These are phyloP conservation scores for Platanthera zijinensis DNA, from an alignment of 106 monocot species.

Conservation along the genomic window DNA sequence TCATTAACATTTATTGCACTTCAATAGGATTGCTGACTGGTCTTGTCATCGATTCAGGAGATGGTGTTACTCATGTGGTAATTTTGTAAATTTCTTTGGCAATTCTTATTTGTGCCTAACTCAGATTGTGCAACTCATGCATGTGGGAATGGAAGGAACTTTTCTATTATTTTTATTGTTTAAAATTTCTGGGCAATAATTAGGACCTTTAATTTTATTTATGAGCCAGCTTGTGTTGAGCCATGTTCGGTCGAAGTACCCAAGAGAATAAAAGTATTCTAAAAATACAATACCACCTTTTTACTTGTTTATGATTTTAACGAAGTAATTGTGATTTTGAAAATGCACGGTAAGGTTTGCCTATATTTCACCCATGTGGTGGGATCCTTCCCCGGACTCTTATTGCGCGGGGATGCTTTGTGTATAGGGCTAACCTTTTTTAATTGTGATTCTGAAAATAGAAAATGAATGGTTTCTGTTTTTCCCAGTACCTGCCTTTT, in stretches of 20 bases:
- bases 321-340: too few species aligned
- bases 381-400: too few species aligned
- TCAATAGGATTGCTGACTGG: constrained; percentile 83
- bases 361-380: too few species aligned
- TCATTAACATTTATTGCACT: neutral
- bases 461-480: neutral
- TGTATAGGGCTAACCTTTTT: too few species aligned
- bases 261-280: neutral
- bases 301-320: too few species aligned
- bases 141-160: neutral
- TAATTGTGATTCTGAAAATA: neutral
- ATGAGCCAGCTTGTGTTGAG: neutral
- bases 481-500: neutral
- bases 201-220: neutral
- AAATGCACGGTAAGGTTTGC: too few species aligned
- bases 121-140: too few species aligned
- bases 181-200: neutral
- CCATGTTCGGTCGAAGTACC: neutral
- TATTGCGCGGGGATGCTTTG: too few species aligned
- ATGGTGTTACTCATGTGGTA: constrained; percentile 99
- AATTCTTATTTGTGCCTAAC: neutral
- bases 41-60: constrained; percentile 94
- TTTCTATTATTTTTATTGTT: neutral
- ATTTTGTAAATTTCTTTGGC: constrained; percentile 13
- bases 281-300: neutral